A percentile compares a stretch with the other conserved stretches of the same genome.
phyloP scores from a whole-genome alignment of 2,329 filamentous ascomycete species.

The Fusarium sp. region DNA sequence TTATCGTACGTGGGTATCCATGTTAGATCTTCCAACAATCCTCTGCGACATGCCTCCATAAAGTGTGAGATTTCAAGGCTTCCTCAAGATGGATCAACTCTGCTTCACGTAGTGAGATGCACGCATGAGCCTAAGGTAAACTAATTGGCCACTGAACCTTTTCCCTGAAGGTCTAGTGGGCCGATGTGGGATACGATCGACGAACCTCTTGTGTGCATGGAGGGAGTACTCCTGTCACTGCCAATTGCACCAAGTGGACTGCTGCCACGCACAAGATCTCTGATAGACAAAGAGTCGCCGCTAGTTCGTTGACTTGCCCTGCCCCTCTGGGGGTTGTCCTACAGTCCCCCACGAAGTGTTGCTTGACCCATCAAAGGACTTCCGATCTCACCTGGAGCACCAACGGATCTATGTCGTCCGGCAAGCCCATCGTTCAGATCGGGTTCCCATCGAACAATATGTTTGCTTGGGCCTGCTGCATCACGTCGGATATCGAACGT shows the following conservation, averaged over 20 bases:
- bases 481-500: slow-evolving; percentile 77
- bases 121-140: not conserved
- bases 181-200: not conserved
- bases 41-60: not conserved
- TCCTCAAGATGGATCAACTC: not conserved
- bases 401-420: slow-evolving; percentile 58
- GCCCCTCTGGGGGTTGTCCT: slow-evolving; percentile 41
- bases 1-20: slow-evolving; percentile 21
- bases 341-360: slow-evolving; percentile 51
- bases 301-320: slow-evolving; percentile 14
- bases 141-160: not conserved
- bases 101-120: not conserved
- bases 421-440: slow-evolving; percentile 58
- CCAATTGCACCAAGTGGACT: slow-evolving; percentile 15
- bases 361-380: slow-evolving; percentile 67
- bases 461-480: slow-evolving; percentile 50
- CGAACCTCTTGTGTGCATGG: slow-evolving; percentile 5
- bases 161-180: not conserved
- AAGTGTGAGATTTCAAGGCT: not conserved
- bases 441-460: slow-evolving; percentile 66
- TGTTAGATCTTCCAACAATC: slow-evolving; percentile 12
- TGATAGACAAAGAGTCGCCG: slow-evolving; percentile 10
- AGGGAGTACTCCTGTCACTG: slow-evolving; percentile 12
- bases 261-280: slow-evolving; percentile 28
- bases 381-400: slow-evolving; percentile 75